Evolutionary conservation across 768 basidiomycete genomes (phyloP).

Genomic region (Termitomyces sp.): DNA sequence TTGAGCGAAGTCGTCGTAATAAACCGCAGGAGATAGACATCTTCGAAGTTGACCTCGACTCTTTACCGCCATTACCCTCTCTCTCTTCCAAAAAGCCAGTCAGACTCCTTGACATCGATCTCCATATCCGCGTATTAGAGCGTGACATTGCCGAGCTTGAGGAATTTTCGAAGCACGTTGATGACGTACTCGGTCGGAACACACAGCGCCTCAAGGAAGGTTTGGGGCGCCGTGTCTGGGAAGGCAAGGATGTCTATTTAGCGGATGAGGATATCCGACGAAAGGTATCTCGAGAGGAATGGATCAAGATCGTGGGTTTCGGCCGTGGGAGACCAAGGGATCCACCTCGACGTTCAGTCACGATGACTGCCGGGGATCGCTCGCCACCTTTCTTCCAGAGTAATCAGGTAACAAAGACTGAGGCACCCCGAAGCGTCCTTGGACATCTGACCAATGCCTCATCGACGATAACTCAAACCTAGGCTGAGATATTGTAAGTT

Average conservation of each 20-base stretch:
- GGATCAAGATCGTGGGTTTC: conserved; percentile 54
- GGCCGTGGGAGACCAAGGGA: conserved; percentile 22
- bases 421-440: conserved; percentile 1
- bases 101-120: conserved; percentile 49
- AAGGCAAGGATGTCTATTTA: conserved; percentile 54
- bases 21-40: conserved; percentile 15
- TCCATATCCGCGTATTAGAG: conserved; percentile 56
- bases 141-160: conserved; percentile 54
- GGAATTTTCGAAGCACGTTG: conserved; percentile 40
- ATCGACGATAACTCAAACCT: not conserved
- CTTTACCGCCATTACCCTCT: conserved; percentile 20
- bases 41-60: conserved; percentile 38
- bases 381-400: conserved; percentile 13
- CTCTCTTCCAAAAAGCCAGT: conserved; percentile 15
- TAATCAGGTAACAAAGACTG: conserved; percentile 2
- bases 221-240: conserved; percentile 78
- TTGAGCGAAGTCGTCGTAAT: conserved; percentile 11
- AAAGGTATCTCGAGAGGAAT: conserved; percentile 40
- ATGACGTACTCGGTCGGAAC: conserved; percentile 46
- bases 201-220: conserved; percentile 69
- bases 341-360: not conserved
- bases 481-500: not conserved
- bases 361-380: not conserved
- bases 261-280: conserved; percentile 25
- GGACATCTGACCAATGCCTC: not conserved